Evolutionary conservation across 2,329 filamentous ascomycete genomes (phyloP), one percentile per base, ranked within the genome.

Genomic region (Phoma sp.): DNA sequence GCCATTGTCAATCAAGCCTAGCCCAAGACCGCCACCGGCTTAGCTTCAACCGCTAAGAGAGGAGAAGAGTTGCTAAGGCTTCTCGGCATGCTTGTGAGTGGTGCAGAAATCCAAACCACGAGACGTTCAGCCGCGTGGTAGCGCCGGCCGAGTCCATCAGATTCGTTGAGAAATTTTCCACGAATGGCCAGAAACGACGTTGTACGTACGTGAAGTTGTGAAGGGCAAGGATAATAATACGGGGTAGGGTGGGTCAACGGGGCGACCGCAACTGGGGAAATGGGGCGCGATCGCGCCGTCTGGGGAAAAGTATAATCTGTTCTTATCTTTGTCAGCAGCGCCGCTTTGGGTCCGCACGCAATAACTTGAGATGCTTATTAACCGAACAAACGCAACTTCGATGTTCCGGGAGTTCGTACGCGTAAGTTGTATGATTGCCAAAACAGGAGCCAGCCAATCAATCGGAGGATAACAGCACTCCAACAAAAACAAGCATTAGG

Each of bases 71-170:
- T 42, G 54, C 42, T 49, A 57, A 57, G 54, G 26, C 39, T 39
- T 49, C 54, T 57, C 45, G 45, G 54, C 49, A 36, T 49, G 40
- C 43, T 45, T 53, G 49, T 53, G 36, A 53, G 40, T 57, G 54
- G 49, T 57, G 54, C 45, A 49, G 33, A 57, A 49, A 48, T 15
- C 14, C n/a, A 29, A 29, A 34, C 2, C 25, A 30, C 29, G 28
- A 25, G 53, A n/a, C 23, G 12, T 12, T 40, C 15, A 42, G 37
- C 43, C 47, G 48, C 39, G 38, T 34, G 15, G 12, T 39, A n/a
- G n/a, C 18, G 43, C 25, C 1, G 32, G 7, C n/a, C 30, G n/a
- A 18, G 7, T 17, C 18, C 14, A 2, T 7, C 26, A 25, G 26
- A 17, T 7, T 4, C 5, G 17, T 33, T n/a, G 11, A 4, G 1